Base-by-base conservation (phyloP, 2,329 filamentous ascomycete genomes). In the Pezicula radicicola region DNA sequence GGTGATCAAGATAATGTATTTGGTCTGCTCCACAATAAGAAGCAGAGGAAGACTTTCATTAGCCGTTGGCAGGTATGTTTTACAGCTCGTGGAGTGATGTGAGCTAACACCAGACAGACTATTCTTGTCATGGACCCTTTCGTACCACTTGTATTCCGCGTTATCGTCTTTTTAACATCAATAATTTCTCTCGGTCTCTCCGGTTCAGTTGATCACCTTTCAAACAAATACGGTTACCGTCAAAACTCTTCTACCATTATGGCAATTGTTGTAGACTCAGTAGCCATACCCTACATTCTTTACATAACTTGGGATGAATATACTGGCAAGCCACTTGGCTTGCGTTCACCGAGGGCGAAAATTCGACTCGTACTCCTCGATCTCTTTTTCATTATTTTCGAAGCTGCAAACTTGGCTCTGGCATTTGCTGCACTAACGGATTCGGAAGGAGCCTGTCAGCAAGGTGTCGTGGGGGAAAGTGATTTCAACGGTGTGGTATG, bases 261-360 rank as follows among this genome's bases (percentile, higher is more conserved):
- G 73, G 93, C 93, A 28, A 87, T 97, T 49, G 83, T 90, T 35
- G 89, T 99, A 37, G 93, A 97, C 70, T 84, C 87, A 6, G 80
- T 97, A 13, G 93, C 94, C 3, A 80, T 97, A 53, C 84, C 93
- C 3, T 99, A 97, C 71, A 87, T 95, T 50, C 74, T 89, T 46
- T 97, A 96, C 72, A 94, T 97, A 73, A 95, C 92, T 21, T 96
- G 87, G 73, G 94, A 99, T 66, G 94, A 99, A 72, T 97, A 97
- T 72, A 94, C 90, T 5, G 90, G 91, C 28, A 95, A 95, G 67
- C 94, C 95, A 19, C 76, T 99, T 18, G 94, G 94, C 1, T 75
- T 99, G 54, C 88, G 95, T 41, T 86, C 85, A 6, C 85, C 91
- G 9, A 85, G 85, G 51, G 87, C 90, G 46, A 99, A 99, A 69